Base-by-base conservation (phyloP, 495 filamentous ascomycete species). In the Podospora sp. region DNA sequence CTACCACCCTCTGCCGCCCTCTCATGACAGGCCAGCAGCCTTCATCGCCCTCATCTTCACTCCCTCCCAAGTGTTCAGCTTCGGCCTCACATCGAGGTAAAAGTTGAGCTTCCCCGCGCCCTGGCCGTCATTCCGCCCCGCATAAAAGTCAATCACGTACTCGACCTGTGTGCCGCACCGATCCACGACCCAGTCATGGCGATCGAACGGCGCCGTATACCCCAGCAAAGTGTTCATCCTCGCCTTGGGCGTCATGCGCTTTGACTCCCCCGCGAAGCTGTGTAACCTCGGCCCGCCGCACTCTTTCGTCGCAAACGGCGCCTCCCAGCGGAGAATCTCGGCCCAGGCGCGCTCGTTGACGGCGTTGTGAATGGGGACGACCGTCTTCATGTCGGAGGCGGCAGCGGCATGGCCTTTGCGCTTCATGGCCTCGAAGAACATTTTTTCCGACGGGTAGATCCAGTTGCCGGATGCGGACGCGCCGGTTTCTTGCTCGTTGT, bases 111-210 rank as follows among this genome's bases (percentile, higher is more conserved):
- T 90, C 0, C 80, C 81, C 58, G 84, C 86, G 1, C 86, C 87
- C 1, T 76, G 81, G 36, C 66, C 77, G 46, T 73, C 74, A 58
- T 85, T 81, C 69, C 89, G 91, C 0, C 95, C 95, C 33, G 90
- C 86, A 76, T 99, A 99, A 76, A 98, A 99, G 79, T 99, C 95
- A 78, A 99, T 99, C 26, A 99, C 88, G 75, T 99, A 99, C 74
- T 97, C 95, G 50, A 99, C 79, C 70, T 84, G 84, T 70, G 87
- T 90, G n/a, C 93, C 94, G 70, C 95, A 97, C 65, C 95, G 82
- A 77, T 98, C 94, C 11, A 99, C 89, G 18, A 97, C 90, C 95
- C 95, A 98, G 78, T 99, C 95, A 74, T 99, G 95, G 59, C 95
- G 85, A 80, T 99, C 95, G 76, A 99, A 99, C 51, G 95, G 95